Base-by-base conservation (phyloP, 768 basidiomycete species). In the Suillus americanus region DNA sequence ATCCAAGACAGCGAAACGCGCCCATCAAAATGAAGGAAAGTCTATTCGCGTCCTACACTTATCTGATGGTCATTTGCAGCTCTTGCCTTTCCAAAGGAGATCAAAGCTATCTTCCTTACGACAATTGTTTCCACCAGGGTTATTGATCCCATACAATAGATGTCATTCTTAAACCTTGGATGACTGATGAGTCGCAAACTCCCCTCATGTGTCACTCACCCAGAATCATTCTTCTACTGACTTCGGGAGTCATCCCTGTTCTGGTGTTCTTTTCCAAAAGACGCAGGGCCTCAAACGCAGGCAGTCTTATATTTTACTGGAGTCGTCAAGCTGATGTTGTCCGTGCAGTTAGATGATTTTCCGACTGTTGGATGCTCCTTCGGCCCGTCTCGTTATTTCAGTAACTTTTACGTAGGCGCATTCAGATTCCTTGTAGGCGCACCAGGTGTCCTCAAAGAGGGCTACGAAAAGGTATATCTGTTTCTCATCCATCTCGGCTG, bases 361-460 rank as follows among this genome's bases (percentile, higher is more conserved):
- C 79, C 79, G 0, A 71, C 74, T 4, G 59, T 73, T 3, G 76
- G 78, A 3, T 70, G 66, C 7, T 70, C 64, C 2, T 62, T 53
- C 13, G 69, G 73, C 46, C 41, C 78, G 0, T 57, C 23, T 38
- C 14, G 37, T 25, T 40, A 16, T 16, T 57, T 40, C 56, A 57
- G 23, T 8, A 67, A 73, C 28, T 78, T 77, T 8, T 78, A 70
- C 60, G 63, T 70, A 51, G 68, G 64, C 4, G 68, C 70, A 9
- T 51, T 69, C 10, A 70, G 54, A 28, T 73, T 55, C 55, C 2
- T 70, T 2, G 60, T 23, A 12, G 68, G 71, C 37, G 71, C 61
- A 10, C 33, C 33, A 1, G 62, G 69, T 5, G 23, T 80, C 3
- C 28, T 80, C 9, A 72, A 72, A 62, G 67, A 77, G 61, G 78